Conservation (phyloP, 768 basidiomycete species). For the Russula olivacea region DNA sequence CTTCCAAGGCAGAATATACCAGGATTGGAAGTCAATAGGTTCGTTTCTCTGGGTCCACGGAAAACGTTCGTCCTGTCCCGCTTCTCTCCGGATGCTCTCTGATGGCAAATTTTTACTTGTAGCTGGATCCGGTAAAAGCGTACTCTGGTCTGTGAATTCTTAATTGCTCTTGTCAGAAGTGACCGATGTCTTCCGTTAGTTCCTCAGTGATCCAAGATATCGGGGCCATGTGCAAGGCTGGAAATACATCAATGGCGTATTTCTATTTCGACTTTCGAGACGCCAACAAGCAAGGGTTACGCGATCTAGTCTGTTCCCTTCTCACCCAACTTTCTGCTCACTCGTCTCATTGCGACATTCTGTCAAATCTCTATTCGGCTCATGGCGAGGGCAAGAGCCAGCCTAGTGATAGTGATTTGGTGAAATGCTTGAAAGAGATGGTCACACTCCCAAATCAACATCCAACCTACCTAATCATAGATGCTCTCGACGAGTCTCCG, state of each 20-base stretch:
- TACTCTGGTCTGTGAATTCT: neutral
- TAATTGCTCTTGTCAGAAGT: too few relatives aligned
- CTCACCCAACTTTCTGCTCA: neutral
- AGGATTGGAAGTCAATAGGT: neutral
- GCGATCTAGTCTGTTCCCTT: neutral
- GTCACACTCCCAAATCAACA: neutral
- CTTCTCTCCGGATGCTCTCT: neutral
- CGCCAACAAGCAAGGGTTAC: neutral
- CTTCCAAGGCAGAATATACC: neutral
- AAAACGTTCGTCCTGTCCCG: neutral
- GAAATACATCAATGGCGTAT: neutral
- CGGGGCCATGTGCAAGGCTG: neutral
- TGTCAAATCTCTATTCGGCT: neutral
- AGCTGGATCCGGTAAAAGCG: neutral
- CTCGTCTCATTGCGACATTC: neutral
- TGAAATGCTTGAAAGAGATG: neutral
- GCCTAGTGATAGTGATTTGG: neutral
- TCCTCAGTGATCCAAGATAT: neutral
- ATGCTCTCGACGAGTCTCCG: slow-evolving; percentile 1
- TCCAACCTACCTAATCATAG: neutral
- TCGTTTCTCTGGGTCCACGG: neutral
- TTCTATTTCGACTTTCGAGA: neutral
- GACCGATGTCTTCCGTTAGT: neutral
- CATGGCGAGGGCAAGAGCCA: neutral
- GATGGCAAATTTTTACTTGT: neutral